These are phyloP conservation scores for Saccharomyces hybrid DNA, from an alignment of 1,139 yeast genomes.

Conservation along the genomic window DNA sequence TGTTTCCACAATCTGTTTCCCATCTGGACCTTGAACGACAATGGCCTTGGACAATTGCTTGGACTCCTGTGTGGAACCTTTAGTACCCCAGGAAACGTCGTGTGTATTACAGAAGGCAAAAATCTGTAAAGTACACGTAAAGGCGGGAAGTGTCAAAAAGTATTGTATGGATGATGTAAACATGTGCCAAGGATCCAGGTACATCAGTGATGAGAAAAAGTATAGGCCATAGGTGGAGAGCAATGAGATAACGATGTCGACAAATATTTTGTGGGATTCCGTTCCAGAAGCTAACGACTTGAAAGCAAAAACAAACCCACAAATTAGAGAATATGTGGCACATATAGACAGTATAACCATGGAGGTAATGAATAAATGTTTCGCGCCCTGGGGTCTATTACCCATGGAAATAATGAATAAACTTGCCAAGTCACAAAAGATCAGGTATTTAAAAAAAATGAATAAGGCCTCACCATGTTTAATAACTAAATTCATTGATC, in stretches of 20 bases:
- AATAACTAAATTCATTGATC: conserved; percentile 55
- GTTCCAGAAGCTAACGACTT: conserved; percentile 43
- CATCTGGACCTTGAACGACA: conserved; percentile 45
- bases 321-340: conserved; percentile 71
- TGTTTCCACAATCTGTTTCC: conserved; percentile 60
- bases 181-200: conserved; percentile 93
- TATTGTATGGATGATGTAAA: conserved; percentile 78
- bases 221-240: conserved; percentile 91
- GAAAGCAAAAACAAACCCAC: conserved; percentile 75
- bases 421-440: conserved; percentile 73
- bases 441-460: conserved; percentile 74
- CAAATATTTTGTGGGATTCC: conserved; percentile 43
- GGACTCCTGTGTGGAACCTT: conserved; percentile 75
- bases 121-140: conserved; percentile 83
- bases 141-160: conserved; percentile 82
- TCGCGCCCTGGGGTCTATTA: conserved; percentile 90
- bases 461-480: conserved; percentile 74
- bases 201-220: conserved; percentile 65
- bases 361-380: conserved; percentile 59
- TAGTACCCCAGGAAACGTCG: conserved; percentile 97
- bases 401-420: conserved; percentile 91
- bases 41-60: conserved; percentile 61
- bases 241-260: conserved; percentile 76
- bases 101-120: conserved; percentile 94
- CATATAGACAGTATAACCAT: conserved; percentile 69